Conservation (phyloP, 345 rosid genomes). For the Dipteronia sinensis region DNA sequence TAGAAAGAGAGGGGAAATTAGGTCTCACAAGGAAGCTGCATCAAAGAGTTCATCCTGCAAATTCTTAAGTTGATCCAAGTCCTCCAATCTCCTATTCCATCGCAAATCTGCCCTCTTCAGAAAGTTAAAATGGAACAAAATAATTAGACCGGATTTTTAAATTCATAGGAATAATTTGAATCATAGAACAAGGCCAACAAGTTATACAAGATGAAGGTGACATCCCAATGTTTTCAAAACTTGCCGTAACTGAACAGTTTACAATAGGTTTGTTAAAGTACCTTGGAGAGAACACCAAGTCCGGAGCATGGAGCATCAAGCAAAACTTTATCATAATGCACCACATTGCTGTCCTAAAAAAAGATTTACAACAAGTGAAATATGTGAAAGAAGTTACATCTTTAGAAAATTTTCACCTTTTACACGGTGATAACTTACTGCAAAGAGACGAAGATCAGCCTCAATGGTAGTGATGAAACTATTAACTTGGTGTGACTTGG, state of each 20-base stretch:
- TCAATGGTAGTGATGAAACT: constrained; percentile 61
- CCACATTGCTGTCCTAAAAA: constrained; percentile 42
- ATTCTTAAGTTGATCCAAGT: constrained; percentile 70
- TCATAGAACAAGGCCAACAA: neutral
- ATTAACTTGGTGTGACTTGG: constrained; percentile 71
- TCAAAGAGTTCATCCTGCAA: constrained; percentile 90
- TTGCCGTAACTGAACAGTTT: neutral
- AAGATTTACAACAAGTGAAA: neutral
- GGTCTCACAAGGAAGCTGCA: constrained; percentile 80
- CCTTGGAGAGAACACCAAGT: constrained; percentile 97
- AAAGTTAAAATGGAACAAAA: constrained; percentile 22
- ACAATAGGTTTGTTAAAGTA: constrained; percentile 23
- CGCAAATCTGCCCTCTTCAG: constrained; percentile 88
- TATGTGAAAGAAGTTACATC: constrained; percentile 4
- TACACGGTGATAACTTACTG: constrained; percentile 48
- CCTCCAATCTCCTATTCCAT: constrained; percentile 88
- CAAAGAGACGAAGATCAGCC: constrained; percentile 69
- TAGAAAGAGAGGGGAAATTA: constrained; percentile 1
- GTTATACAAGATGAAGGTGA: neutral
- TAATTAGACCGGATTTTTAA: constrained; percentile 11
- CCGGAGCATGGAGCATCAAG: constrained; percentile 98
- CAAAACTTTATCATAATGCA: constrained; percentile 67
- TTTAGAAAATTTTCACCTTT: constrained; percentile 18
- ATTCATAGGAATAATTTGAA: constrained; percentile 7
- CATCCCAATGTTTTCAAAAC: neutral